Evolutionary conservation across 208 protist genomes (phyloP).

Genomic region (Leishmania major): DNA sequence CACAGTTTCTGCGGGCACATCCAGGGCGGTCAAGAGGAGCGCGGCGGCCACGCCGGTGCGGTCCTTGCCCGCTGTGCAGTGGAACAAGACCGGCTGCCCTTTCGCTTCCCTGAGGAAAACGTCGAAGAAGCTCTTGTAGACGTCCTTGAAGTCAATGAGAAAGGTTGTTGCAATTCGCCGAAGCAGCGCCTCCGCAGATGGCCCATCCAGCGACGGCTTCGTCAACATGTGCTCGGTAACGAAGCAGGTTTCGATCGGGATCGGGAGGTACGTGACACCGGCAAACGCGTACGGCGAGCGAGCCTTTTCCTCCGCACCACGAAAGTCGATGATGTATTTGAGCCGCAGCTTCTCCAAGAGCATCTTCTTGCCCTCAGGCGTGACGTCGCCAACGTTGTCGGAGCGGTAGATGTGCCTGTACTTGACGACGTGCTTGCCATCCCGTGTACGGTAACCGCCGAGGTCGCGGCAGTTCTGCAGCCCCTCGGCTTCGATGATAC

Average conservation of each 20-base stretch:
- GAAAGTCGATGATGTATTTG: slow-evolving; percentile 47
- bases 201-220: slow-evolving; percentile 12
- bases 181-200: slow-evolving; percentile 26
- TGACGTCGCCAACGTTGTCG: slow-evolving; percentile 29
- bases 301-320: slow-evolving; percentile 24
- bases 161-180: slow-evolving; percentile 16
- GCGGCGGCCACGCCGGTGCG: slow-evolving; percentile 49
- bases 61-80: slow-evolving; percentile 61
- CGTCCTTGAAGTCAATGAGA: slow-evolving; percentile 36
- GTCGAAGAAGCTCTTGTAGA: slow-evolving; percentile 37
- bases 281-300: slow-evolving; percentile 16
- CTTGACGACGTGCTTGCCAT: slow-evolving; percentile 27
- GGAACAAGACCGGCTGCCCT: slow-evolving; percentile 37
- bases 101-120: slow-evolving; percentile 28
- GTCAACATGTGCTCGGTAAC: slow-evolving; percentile 3
- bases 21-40: slow-evolving; percentile 42
- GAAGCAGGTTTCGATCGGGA: slow-evolving; percentile 32
- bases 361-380: slow-evolving; percentile 17
- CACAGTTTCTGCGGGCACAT: slow-evolving; percentile 34
- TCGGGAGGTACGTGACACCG: slow-evolving; percentile 17
- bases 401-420: slow-evolving; percentile 43
- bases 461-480: slow-evolving; percentile 52
- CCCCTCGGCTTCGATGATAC: slow-evolving; percentile 12
- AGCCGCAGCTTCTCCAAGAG: slow-evolving; percentile 32
- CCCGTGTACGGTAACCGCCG: slow-evolving; percentile 40